Evolutionary conservation across 352 stramenopile species (phyloP).

Genomic region (Globisporangium nunn): DNA sequence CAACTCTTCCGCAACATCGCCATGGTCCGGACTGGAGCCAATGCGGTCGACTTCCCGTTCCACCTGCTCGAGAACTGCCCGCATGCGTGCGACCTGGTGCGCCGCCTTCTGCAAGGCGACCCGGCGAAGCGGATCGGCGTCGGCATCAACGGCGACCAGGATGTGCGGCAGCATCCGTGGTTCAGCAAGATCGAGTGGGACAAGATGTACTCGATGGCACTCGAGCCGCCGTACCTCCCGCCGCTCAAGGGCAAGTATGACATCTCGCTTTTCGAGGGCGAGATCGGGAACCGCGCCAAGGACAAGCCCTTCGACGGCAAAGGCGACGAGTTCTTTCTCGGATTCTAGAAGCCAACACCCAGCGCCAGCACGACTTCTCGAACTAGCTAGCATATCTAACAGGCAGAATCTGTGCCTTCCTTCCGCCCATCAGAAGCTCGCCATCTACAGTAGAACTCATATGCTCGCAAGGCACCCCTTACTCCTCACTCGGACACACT

Average conservation of each 20-base stretch:
- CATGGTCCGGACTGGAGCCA: constrained; percentile 85
- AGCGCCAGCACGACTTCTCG: not conserved
- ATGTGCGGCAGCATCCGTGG: constrained; percentile 56
- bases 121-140: constrained; percentile 73
- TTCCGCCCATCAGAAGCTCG: not conserved
- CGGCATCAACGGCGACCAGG: constrained; percentile 66
- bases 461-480: too few species aligned
- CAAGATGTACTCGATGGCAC: constrained; percentile 47
- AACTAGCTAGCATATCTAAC: constrained; percentile 1
- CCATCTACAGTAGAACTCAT: too few species aligned
- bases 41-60: constrained; percentile 65
- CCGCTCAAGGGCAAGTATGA: constrained; percentile 56
- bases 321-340: constrained; percentile 62
- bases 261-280: constrained; percentile 70
- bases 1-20: constrained; percentile 97
- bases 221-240: constrained; percentile 61
- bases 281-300: constrained; percentile 63
- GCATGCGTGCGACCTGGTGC: constrained; percentile 83
- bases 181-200: constrained; percentile 76
- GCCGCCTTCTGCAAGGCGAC: constrained; percentile 84
- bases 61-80: constrained; percentile 62
- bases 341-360: constrained; percentile 33
- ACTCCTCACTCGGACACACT: too few species aligned
- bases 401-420: not conserved
- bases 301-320: constrained; percentile 62